Conservation (phyloP, 2,329 filamentous ascomycete species). For the Trichophyton mentagrophytes region DNA sequence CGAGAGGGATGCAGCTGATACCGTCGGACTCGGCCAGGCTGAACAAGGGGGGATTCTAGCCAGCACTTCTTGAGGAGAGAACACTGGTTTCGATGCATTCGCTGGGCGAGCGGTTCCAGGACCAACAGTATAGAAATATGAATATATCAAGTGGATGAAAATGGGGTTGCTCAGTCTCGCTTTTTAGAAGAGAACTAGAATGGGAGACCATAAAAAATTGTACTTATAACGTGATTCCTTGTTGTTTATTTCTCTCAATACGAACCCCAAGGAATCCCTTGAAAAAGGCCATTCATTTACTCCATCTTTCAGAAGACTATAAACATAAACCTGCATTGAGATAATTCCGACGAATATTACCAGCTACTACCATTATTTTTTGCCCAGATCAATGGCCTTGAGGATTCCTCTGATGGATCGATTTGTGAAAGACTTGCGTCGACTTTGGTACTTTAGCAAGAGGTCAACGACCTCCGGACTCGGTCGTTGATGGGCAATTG, state of each 20-base stretch:
- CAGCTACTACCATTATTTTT: background rate
- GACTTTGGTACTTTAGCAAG: background rate
- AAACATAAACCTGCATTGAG: background rate
- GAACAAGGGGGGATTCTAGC: constrained; percentile 27
- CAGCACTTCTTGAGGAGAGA: constrained; percentile 23
- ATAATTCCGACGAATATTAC: background rate
- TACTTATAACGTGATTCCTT: background rate
- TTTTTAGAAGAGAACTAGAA: background rate
- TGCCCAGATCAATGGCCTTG: constrained; percentile 6
- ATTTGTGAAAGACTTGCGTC: constrained; percentile 1
- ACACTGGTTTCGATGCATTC: background rate
- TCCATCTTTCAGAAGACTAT: background rate
- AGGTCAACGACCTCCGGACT: background rate
- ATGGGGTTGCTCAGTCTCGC: background rate
- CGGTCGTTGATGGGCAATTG: constrained; percentile 9
- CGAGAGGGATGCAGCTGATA: constrained; percentile 42
- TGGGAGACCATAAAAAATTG: background rate
- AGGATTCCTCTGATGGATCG: constrained; percentile 5
- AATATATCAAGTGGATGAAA: background rate
- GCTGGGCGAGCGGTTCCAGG: background rate
- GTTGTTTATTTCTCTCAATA: background rate
- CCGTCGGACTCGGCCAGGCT: constrained; percentile 17
- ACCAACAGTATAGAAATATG: background rate
- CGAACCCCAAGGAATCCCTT: background rate
- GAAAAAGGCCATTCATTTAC: background rate